These are phyloP conservation scores for Xerocomus nothofagi DNA, from an alignment of 1,284 basidiomycete species.

Conservation along the genomic window DNA sequence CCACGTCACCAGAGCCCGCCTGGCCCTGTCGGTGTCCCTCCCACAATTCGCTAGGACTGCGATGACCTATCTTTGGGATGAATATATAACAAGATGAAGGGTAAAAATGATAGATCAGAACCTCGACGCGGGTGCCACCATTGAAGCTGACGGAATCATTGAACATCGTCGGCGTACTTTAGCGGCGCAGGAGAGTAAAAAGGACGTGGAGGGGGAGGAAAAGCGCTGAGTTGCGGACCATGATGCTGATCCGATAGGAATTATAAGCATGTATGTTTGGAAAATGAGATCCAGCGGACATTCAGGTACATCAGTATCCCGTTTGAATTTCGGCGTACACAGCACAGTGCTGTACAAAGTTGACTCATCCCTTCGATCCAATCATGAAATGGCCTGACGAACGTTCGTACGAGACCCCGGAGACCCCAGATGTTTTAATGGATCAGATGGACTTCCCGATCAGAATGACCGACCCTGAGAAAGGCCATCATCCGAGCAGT, in stretches of 20 bases:
- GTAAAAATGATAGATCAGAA: neutral
- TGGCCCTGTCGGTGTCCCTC: constrained; percentile 28
- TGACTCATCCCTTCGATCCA: constrained; percentile 12
- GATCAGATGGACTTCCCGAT: too few relatives aligned
- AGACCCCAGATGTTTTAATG: constrained; percentile 20
- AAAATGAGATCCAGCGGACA: constrained; percentile 13
- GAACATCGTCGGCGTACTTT: constrained; percentile 20
- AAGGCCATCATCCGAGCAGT: too few relatives aligned
- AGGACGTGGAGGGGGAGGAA: neutral
- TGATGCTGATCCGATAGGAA: neutral
- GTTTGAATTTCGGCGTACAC: constrained; percentile 9
- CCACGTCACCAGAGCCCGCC: constrained; percentile 33
- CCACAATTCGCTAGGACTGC: constrained; percentile 36
- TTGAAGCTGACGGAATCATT: constrained; percentile 31
- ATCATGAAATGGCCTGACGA: constrained; percentile 2
- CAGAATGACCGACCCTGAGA: too few relatives aligned
- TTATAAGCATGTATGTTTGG: constrained; percentile 19
- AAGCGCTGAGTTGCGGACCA: constrained; percentile 2
- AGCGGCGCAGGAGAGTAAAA: neutral
- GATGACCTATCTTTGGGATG: constrained; percentile 26
- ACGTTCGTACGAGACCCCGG: constrained; percentile 10
- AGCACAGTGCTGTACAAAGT: constrained; percentile 14
- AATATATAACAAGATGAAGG: neutral
- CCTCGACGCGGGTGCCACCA: constrained; percentile 34
- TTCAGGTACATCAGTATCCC: constrained; percentile 17